Evolutionary conservation across 371 early-diverging fungal species (phyloP).

Genomic region (Mortierella sp.): DNA sequence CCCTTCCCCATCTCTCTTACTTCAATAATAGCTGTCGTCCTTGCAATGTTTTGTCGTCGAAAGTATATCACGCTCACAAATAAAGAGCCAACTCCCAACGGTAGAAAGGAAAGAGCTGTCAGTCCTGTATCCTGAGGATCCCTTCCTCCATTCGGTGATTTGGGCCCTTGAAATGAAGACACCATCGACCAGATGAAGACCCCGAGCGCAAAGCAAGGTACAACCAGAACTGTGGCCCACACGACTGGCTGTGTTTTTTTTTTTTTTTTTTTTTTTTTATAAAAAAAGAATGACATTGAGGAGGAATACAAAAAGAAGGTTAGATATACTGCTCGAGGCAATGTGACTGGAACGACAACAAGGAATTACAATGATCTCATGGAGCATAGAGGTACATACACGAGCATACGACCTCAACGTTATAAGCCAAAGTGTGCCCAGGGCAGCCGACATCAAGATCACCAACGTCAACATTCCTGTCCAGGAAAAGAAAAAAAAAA

Average conservation of each 20-base stretch:
- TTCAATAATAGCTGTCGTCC: conserved; percentile 50
- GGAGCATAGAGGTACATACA: conserved; percentile 42
- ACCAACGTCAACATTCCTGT: conserved; percentile 63
- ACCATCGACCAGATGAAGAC: conserved; percentile 68
- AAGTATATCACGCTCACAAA: conserved; percentile 44
- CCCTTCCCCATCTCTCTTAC: conserved; percentile 8
- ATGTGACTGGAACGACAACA: too few relatives aligned
- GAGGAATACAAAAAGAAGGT: not conserved
- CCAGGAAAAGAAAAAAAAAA: not conserved
- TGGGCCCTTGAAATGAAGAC: conserved; percentile 59
- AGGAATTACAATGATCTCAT: too few relatives aligned
- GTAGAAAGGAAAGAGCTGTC: conserved; percentile 64
- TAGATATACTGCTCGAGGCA: not conserved
- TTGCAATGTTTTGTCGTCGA: conserved; percentile 37
- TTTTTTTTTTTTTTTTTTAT: too few relatives aligned
- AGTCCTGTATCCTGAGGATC: conserved; percentile 62
- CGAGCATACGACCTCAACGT: conserved; percentile 63
- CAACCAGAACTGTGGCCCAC: conserved; percentile 66
- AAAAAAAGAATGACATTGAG: not conserved
- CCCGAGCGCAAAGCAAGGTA: conserved; percentile 62
- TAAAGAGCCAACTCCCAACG: conserved; percentile 57
- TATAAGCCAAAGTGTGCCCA: conserved; percentile 66
- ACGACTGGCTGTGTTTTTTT: conserved; percentile 65
- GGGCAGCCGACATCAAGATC: conserved; percentile 56
- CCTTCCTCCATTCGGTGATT: conserved; percentile 51